Percentiles rank a stretch among this genome's conserved stretches.
phyloP scores from a whole-genome alignment of 2,329 filamentous ascomycete species.

The Didymella exigua region DNA sequence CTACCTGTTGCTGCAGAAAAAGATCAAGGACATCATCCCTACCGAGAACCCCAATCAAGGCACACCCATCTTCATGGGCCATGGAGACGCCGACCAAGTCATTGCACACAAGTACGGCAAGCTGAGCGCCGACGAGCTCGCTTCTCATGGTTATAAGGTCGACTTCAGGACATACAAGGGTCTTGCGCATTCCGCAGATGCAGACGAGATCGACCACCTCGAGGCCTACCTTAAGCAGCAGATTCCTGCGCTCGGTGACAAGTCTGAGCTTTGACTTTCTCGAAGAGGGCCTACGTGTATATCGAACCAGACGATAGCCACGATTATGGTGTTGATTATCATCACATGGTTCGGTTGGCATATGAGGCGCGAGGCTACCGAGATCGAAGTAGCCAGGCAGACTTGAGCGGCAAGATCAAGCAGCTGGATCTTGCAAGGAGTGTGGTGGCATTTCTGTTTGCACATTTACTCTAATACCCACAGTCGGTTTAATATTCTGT shows the following conservation, averaged over 20 bases:
- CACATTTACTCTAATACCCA: constrained; percentile 4
- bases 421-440: not conserved
- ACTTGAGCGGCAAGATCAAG: not conserved
- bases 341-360: constrained; percentile 38
- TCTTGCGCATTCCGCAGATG: constrained; percentile 76
- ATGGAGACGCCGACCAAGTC: constrained; percentile 78
- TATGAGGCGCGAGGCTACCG: constrained; percentile 15
- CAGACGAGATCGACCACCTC: constrained; percentile 80
- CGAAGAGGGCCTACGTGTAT: not conserved
- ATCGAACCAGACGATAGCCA: constrained; percentile 25
- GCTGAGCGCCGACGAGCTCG: constrained; percentile 69
- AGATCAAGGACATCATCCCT: constrained; percentile 59
- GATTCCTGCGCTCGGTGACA: constrained; percentile 56
- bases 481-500: not conserved
- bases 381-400: not conserved
- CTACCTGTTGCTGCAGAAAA: constrained; percentile 75
- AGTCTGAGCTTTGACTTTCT: constrained; percentile 42
- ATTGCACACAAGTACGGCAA: constrained; percentile 73
- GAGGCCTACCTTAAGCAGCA: constrained; percentile 65
- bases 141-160: constrained; percentile 72
- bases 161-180: constrained; percentile 75
- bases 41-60: constrained; percentile 66
- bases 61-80: constrained; percentile 86
- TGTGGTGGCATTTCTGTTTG: not conserved
- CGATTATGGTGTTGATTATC: constrained; percentile 29